Conservation (phyloP, 352 stramenopile species). For the Globisporangium irregulare region DNA sequence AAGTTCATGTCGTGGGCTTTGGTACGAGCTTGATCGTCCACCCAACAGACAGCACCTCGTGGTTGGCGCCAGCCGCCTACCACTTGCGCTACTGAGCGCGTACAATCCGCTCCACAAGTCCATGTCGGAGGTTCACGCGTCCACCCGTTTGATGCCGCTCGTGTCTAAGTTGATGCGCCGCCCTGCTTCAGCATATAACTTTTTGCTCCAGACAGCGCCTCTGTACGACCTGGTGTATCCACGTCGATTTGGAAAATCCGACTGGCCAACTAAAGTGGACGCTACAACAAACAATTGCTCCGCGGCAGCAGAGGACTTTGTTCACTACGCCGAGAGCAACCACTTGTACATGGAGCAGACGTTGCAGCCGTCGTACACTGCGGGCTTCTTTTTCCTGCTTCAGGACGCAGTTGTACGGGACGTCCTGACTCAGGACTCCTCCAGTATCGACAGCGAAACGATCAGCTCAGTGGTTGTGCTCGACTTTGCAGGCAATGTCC, state of each 20-base stretch:
- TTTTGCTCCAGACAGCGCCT: background rate
- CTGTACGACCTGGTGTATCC: background rate
- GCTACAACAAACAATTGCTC: background rate
- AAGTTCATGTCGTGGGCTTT: background rate
- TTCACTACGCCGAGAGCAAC: slow-evolving; percentile 23
- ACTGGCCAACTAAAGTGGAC: background rate
- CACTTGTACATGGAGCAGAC: slow-evolving; percentile 38
- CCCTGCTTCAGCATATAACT: background rate
- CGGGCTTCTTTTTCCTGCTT: slow-evolving; percentile 33
- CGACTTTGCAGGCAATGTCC: slow-evolving; percentile 2
- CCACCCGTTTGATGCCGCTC: slow-evolving; percentile 5
- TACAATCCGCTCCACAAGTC: background rate
- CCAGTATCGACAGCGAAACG: background rate
- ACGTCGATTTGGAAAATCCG: background rate
- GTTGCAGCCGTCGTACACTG: slow-evolving; percentile 31
- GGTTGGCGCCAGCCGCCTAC: background rate
- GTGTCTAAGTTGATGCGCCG: slow-evolving; percentile 8
- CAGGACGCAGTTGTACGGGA: slow-evolving; percentile 24
- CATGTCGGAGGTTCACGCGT: background rate
- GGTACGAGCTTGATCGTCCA: background rate
- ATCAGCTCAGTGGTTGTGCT: background rate
- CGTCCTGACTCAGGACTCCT: background rate
- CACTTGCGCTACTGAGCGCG: background rate
- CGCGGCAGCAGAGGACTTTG: background rate
- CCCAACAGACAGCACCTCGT: slow-evolving; percentile 2